phyloP scores from a whole-genome alignment of 345 rosid genomes.

The Salix viminalis region DNA sequence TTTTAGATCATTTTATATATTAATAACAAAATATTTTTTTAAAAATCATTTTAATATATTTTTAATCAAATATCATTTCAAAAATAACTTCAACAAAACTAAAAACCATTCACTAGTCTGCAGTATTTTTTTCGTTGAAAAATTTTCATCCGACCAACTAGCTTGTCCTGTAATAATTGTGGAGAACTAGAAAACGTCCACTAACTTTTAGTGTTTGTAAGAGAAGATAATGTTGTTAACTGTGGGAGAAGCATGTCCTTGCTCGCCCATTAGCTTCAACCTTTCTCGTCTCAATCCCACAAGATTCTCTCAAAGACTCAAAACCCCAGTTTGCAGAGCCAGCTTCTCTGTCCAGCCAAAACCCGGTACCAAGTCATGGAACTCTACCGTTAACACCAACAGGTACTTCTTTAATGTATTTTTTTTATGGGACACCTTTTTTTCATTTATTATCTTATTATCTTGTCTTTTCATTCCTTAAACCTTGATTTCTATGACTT shows the following conservation, averaged over 20 bases:
- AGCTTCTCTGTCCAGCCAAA: conserved; percentile 37
- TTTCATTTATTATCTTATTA: not conserved
- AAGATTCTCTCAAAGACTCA: conserved; percentile 28
- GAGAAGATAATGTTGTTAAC: conserved; percentile 64
- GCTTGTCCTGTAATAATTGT: too few species aligned
- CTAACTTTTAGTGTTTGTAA: not conserved
- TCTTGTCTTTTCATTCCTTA: not conserved
- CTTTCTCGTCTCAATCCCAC: conserved; percentile 19
- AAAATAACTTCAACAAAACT: too few species aligned
- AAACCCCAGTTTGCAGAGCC: conserved; percentile 37
- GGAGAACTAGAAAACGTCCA: not conserved
- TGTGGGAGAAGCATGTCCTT: conserved; percentile 45
- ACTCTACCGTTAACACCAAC: conserved; percentile 32
- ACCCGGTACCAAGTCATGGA: conserved; percentile 39
- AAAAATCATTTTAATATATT: too few species aligned
- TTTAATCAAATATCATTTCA: too few species aligned
- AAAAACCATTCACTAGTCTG: too few species aligned
- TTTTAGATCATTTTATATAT: too few species aligned
- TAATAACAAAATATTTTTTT: too few species aligned
- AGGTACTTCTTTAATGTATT: conserved; percentile 23
- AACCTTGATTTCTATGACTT: not conserved
- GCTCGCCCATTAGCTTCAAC: conserved; percentile 24
- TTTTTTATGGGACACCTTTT: conserved; percentile 5
- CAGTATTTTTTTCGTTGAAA: too few species aligned
- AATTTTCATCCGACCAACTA: too few species aligned